Evolutionary conservation across 2,329 filamentous ascomycete species (phyloP).

Genomic region (Drechslera avenae): DNA sequence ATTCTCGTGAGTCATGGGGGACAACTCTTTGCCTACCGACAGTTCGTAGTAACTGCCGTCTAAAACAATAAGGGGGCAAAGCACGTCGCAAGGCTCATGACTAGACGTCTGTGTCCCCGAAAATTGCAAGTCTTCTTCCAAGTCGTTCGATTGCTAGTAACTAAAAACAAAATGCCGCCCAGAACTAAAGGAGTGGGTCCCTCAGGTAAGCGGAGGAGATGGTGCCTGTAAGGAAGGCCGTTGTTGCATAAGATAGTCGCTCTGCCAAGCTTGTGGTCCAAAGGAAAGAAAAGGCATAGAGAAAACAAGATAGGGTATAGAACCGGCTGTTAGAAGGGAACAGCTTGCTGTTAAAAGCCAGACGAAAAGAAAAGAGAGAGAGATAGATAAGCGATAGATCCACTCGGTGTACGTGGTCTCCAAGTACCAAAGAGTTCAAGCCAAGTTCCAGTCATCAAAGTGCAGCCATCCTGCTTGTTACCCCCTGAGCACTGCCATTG

Average conservation of each 20-base stretch:
- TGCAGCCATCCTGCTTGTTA: neutral
- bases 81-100: too few relatives aligned
- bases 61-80: too few relatives aligned
- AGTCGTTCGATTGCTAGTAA: neutral
- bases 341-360: constrained; percentile 7
- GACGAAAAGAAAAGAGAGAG: neutral
- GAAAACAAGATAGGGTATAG: constrained; percentile 13
- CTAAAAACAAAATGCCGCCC: too few relatives aligned
- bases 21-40: too few relatives aligned
- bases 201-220: too few relatives aligned
- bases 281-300: constrained; percentile 1
- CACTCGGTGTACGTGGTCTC: neutral
- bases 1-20: too few relatives aligned
- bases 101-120: too few relatives aligned
- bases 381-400: neutral
- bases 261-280: neutral
- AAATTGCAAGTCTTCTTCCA: neutral
- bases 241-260: neutral
- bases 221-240: too few relatives aligned
- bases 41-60: too few relatives aligned
- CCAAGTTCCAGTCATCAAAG: neutral
- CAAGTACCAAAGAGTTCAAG: neutral
- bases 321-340: constrained; percentile 12
- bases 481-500: constrained; percentile 1
- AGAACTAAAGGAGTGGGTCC: too few relatives aligned